Base-by-base conservation (phyloP, 768 basidiomycete species). In the Galerina sulciceps region DNA sequence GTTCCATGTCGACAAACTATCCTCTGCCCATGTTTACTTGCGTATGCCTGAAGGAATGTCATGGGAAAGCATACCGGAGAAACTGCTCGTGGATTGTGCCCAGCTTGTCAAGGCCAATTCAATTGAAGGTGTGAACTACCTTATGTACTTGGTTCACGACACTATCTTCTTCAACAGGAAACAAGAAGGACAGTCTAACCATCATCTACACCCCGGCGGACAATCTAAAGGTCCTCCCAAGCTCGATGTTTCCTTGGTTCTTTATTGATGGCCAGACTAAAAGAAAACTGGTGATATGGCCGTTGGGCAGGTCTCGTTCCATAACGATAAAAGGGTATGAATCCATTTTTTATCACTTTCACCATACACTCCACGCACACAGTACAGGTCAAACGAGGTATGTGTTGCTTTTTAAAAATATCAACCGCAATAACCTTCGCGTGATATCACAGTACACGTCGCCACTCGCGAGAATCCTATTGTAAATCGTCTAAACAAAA, bases 241-340 rank as follows among this genome's bases (percentile, higher is more conserved):
- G 63, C 23, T 31, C 18, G 13, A 50, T 22, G 26, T 31, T 22
- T 46, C 22, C 11, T n/a, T 45, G 18, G 35, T 41, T 11, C 10
- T 5, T 38, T 18, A n/a, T 26, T 36, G n/a, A 44, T n/a, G 46
- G 37, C 36, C 17, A 36, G 6, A 40, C 13, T 17, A 48, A 3
- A 8, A 96, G 93, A 99, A 99, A 93, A 89, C 91, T 6, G 96
- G 96, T 3, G 94, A 96, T 69, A 98, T 97, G 94, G 95, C 93
- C 2, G 89, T 96, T 3, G 97, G 97, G 0, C 91, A 95, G 67
- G 97, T 99, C 0, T 91, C 94, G 0, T 99, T 99, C 72, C 92
- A 98, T 64, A 91, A 80, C 56, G 94, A 97, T 68, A 94, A 96
- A 69, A 81, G 81, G 75, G 94, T 94, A 62, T 38, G 81, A 44